Evolutionary conservation across 2,329 filamentous ascomycete species (phyloP), one percentile per base, ranked within the genome.

Genomic region (Aureobasidium mangrovei): DNA sequence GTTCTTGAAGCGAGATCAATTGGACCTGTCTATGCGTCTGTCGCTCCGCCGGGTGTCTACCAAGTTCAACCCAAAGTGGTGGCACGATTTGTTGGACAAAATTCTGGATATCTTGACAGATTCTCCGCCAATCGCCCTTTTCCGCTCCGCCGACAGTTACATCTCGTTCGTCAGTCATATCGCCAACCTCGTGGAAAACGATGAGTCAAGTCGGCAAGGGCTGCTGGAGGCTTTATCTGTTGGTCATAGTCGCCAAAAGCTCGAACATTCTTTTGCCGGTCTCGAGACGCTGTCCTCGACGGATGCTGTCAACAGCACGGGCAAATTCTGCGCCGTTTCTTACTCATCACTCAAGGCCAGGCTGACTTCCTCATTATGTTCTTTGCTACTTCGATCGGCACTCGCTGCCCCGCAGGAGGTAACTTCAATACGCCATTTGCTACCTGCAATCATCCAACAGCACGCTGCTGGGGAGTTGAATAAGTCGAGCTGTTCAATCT

Each of bases 381-480:
- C 48, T 49, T 57, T 53, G 43, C 48, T 41, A 29, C 41, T 41
- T 29, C 49, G 42, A 53, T 57, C 31, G 7, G 51, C 54, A 52
- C 12, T 56, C 31, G 36, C 54, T 42, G 32, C 48, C 45, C 29
- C 55, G 24, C 38, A 53, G 41, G 49, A 52, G 47, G 31, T 52
- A 44, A 35, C 57, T 56, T 9, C 55, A 2, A 39, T 51, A 29
- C 36, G 40, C 26, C 12, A 31, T 2, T 18, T 56, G 29, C 10
- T 53, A 8, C 47, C 55, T 26, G 41, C 31, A 8, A 33, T 56
- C 24, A 41, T 56, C 32, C 38, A 51, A 56, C 32, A 12, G 52
- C 54, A 61, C 24, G 55, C 61, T 28, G 52, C 53, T 61, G 35
- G 26, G 10, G 52, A 47, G 6, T 33, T 43, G n/a, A 40, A 29